Conservation (phyloP, 2,329 filamentous ascomycete species). For the Penicillium sp. region DNA sequence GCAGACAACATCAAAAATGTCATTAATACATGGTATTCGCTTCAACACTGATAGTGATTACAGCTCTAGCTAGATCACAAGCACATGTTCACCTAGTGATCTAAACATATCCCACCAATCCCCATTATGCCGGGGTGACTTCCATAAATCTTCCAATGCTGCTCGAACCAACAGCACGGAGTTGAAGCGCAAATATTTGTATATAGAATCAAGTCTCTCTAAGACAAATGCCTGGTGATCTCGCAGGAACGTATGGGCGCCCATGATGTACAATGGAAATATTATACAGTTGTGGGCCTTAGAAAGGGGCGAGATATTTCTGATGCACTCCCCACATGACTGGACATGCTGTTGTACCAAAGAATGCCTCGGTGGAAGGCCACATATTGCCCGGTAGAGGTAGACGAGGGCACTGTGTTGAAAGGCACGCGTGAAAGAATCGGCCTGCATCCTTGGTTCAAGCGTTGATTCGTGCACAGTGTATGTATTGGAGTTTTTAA, state of each 20-base stretch:
- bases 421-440: no score
- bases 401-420: neutral
- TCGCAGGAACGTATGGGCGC: slow-evolving; percentile 9
- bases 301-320: slow-evolving; percentile 2
- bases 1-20: no score
- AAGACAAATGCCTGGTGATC: slow-evolving; percentile 6
- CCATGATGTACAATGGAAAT: slow-evolving; percentile 12
- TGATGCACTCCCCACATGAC: slow-evolving; percentile 6
- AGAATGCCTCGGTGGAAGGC: no score
- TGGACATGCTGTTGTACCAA: slow-evolving; percentile 36
- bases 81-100: slow-evolving; percentile 8
- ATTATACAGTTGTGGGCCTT: slow-evolving; percentile 15
- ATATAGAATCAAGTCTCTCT: slow-evolving; percentile 6
- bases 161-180: slow-evolving; percentile 5
- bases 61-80: slow-evolving; percentile 2
- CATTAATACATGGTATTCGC: no score
- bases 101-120: slow-evolving; percentile 11
- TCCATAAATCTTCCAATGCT: slow-evolving; percentile 11
- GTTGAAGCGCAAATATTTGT: slow-evolving; percentile 9
- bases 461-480: no score
- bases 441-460: no score
- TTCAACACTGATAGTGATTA: neutral
- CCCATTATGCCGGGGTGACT: slow-evolving; percentile 4
- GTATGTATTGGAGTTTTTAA: no score
- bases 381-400: neutral